These are phyloP conservation scores for Neonectria punicea DNA, from an alignment of 2,329 filamentous ascomycete genomes.

Conservation along the genomic window DNA sequence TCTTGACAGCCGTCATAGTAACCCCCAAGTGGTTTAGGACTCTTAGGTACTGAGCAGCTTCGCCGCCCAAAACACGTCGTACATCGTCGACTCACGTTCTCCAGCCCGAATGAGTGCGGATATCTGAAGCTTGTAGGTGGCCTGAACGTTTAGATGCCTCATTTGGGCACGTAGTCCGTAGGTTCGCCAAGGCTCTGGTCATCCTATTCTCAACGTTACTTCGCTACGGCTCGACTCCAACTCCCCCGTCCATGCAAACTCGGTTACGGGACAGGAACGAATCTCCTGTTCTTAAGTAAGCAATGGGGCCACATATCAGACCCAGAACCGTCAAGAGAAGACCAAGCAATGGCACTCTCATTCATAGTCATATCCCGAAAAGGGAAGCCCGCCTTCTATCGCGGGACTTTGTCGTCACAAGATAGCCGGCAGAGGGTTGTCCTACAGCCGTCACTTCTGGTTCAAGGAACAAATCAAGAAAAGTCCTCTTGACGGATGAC, in stretches of 20 bases:
- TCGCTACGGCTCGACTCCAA: background rate
- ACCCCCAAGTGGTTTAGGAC: slow-evolving; percentile 3
- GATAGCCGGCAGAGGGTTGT: slow-evolving; percentile 11
- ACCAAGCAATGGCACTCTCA: slow-evolving; percentile 16
- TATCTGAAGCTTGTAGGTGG: too few species aligned
- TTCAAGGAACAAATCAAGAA: slow-evolving; percentile 10
- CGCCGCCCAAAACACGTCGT: background rate
- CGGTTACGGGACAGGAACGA: slow-evolving; percentile 9
- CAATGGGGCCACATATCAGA: slow-evolving; percentile 16
- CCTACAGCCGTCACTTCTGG: slow-evolving; percentile 11
- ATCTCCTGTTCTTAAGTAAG: slow-evolving; percentile 8
- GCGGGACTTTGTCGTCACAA: slow-evolving; percentile 18
- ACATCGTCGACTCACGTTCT: background rate
- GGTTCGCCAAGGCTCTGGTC: slow-evolving; percentile 20
- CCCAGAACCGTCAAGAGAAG: slow-evolving; percentile 9
- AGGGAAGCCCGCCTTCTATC: slow-evolving; percentile 10
- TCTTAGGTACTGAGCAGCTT: background rate
- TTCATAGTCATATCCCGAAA: slow-evolving; percentile 12
- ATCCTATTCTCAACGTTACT: slow-evolving; percentile 29
- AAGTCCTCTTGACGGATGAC: slow-evolving; percentile 16
- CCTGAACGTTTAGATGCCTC: background rate
- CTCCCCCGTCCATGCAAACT: slow-evolving; percentile 17
- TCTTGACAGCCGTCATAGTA: background rate
- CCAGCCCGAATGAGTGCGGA: too few species aligned
- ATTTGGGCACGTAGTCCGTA: background rate